Percentiles rank a stretch among this genome's conserved stretches.
Conservation (phyloP, 108 stramenopile genomes). For the Aureococcus anophagefferens region DNA sequence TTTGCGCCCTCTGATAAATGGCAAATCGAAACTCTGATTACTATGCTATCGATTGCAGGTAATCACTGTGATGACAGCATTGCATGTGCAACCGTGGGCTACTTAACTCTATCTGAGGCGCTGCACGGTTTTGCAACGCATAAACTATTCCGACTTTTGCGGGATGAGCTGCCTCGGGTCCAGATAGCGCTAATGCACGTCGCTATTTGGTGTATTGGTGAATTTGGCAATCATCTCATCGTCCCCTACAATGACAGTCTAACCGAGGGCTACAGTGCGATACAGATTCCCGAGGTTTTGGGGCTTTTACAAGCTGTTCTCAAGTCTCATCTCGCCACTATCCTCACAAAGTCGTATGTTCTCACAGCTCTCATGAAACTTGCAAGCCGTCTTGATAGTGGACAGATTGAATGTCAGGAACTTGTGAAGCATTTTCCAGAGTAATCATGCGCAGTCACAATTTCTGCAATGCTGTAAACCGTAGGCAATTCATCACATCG, state of each 20-base stretch:
- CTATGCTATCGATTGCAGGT: slow-evolving; percentile 91
- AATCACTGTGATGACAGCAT: slow-evolving; percentile 49
- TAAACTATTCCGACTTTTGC: slow-evolving; percentile 73
- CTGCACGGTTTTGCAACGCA: slow-evolving; percentile 77
- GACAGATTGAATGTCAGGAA: slow-evolving; percentile 48
- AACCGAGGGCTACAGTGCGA: neutral
- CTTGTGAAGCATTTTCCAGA: slow-evolving; percentile 61
- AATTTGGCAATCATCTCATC: slow-evolving; percentile 51
- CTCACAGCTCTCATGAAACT: neutral
- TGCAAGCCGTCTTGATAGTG: slow-evolving; percentile 30
- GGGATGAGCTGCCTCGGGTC: slow-evolving; percentile 67
- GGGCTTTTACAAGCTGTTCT: neutral
- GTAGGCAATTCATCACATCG: slow-evolving; percentile 32
- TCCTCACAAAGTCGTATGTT: neutral
- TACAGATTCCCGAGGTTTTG: neutral
- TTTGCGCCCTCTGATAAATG: neutral
- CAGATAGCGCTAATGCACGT: slow-evolving; percentile 75
- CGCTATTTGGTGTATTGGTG: slow-evolving; percentile 90
- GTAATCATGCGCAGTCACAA: slow-evolving; percentile 5
- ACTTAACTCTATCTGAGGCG: slow-evolving; percentile 35
- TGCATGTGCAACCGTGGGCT: neutral
- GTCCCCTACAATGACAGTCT: neutral
- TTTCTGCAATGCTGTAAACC: no score
- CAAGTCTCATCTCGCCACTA: neutral
- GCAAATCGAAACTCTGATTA: slow-evolving; percentile 73